Percentiles rank a stretch among this genome's conserved stretches.
Conservation (phyloP, 2,329 filamentous ascomycete genomes). For the Diaporthe nobilis region DNA sequence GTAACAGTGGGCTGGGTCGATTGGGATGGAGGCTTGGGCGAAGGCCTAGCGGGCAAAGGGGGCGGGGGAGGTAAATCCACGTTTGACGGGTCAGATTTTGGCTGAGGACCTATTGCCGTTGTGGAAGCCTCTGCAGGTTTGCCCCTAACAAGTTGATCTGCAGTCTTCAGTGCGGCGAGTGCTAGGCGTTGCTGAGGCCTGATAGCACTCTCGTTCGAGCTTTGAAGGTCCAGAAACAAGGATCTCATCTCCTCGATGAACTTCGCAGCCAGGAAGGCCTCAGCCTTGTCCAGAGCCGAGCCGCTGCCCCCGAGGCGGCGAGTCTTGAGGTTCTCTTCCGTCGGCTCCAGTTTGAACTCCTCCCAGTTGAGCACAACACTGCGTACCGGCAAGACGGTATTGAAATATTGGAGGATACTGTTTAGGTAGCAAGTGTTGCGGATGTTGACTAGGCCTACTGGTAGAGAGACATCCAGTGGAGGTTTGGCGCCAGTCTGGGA, state of each 20-base stretch:
- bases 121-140: conserved; percentile 37
- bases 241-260: conserved; percentile 81
- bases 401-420: conserved; percentile 95
- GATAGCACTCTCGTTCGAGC: conserved; percentile 72
- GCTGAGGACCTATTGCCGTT: conserved; percentile 40
- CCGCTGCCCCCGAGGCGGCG: conserved; percentile 82
- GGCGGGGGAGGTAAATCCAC: conserved; percentile 54
- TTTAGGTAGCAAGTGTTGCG: conserved; percentile 99
- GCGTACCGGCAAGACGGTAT: conserved; percentile 86
- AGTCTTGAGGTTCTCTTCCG: conserved; percentile 71
- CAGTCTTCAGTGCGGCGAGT: conserved; percentile 76
- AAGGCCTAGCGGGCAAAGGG: conserved; percentile 65
- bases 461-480: conserved; percentile 67
- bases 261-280: conserved; percentile 60
- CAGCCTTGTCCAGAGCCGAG: conserved; percentile 57
- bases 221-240: conserved; percentile 80
- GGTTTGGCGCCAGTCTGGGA: conserved; percentile 32
- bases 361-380: conserved; percentile 85
- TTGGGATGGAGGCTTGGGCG: conserved; percentile 54
- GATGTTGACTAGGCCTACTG: conserved; percentile 91
- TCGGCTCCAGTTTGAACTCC: conserved; percentile 76
- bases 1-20: conserved; percentile 43
- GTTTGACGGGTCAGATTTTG: conserved; percentile 15
- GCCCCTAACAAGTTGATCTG: conserved; percentile 47
- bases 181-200: conserved; percentile 83